Evolutionary conservation across 108 stramenopile species (phyloP).

Genomic region (Mediolabrus comicus): DNA sequence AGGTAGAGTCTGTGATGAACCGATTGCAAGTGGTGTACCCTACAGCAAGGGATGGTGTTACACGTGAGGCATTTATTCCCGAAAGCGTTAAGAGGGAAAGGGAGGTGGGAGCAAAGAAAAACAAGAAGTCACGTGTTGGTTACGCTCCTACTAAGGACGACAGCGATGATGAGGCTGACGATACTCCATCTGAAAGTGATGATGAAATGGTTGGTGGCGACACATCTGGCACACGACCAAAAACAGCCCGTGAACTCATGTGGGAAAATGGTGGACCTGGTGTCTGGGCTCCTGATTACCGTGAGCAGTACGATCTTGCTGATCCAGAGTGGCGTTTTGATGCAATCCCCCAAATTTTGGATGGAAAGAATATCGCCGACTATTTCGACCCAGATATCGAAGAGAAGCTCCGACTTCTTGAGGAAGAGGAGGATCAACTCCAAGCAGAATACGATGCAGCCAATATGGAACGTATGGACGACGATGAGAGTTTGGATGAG

Average conservation of each 20-base stretch:
- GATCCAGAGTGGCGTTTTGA: conserved; percentile 94
- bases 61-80: conserved; percentile 86
- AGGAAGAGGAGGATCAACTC: conserved; percentile 89
- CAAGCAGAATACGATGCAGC: conserved; percentile 77
- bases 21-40: conserved; percentile 97
- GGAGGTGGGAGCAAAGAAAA: conserved; percentile 45
- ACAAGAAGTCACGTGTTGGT: conserved; percentile 57
- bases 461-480: conserved; percentile 71
- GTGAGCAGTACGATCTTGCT: conserved; percentile 92
- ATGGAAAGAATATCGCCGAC: conserved; percentile 99
- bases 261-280: conserved; percentile 98
- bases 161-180: conserved; percentile 43
- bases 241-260: conserved; percentile 96
- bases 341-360: conserved; percentile 95
- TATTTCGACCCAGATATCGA: conserved; percentile 94
- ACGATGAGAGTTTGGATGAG: conserved; percentile 79
- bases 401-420: conserved; percentile 79
- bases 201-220: conserved; percentile 45
- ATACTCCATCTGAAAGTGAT: conserved; percentile 37
- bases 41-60: conserved; percentile 85
- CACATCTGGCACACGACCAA: conserved; percentile 32
- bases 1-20: conserved; percentile 94
- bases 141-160: conserved; percentile 76
- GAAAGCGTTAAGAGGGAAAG: conserved; percentile 83
- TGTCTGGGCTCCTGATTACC: conserved; percentile 95